These are phyloP conservation scores for Paraphaeosphaeria sporulosa DNA, from an alignment of 2,329 filamentous ascomycete genomes.

Conservation along the genomic window DNA sequence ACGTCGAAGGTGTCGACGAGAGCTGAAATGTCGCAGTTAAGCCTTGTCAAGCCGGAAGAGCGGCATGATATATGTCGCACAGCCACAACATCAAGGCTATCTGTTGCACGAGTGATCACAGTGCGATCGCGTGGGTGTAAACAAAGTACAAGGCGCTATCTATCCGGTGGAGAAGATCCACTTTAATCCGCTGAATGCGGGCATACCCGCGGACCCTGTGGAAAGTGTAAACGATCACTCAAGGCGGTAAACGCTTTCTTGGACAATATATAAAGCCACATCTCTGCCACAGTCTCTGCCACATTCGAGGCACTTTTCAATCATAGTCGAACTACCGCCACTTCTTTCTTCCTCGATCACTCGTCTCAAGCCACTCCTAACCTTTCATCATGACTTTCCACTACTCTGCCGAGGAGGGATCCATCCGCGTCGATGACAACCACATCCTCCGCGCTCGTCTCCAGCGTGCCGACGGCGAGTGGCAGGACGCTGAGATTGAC, in stretches of 20 bases:
- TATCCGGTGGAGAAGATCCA: neutral
- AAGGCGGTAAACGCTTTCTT: neutral
- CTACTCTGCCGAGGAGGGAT: slow-evolving; percentile 49
- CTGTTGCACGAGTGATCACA: neutral
- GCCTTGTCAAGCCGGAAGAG: slow-evolving; percentile 1
- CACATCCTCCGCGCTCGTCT: slow-evolving; percentile 59
- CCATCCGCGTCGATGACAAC: slow-evolving; percentile 59
- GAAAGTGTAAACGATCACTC: neutral
- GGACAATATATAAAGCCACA: neutral
- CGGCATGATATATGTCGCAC: neutral
- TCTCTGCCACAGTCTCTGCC: slow-evolving; percentile 5
- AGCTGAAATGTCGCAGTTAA: slow-evolving; percentile 2
- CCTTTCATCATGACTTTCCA: slow-evolving; percentile 55
- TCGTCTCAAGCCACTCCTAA: neutral
- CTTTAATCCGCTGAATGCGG: neutral
- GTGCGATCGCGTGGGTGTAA: neutral
- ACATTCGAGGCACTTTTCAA: neutral
- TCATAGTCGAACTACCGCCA: neutral
- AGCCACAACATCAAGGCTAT: neutral
- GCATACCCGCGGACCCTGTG: neutral
- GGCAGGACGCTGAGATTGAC: slow-evolving; percentile 56
- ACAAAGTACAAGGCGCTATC: neutral
- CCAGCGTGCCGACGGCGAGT: slow-evolving; percentile 52
- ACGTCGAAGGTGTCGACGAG: neutral
- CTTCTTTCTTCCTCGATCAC: neutral